Evolutionary conservation across 306 rosid species (phyloP), one percentile per base, ranked within the genome.

Genomic region (Quercus robur): DNA sequence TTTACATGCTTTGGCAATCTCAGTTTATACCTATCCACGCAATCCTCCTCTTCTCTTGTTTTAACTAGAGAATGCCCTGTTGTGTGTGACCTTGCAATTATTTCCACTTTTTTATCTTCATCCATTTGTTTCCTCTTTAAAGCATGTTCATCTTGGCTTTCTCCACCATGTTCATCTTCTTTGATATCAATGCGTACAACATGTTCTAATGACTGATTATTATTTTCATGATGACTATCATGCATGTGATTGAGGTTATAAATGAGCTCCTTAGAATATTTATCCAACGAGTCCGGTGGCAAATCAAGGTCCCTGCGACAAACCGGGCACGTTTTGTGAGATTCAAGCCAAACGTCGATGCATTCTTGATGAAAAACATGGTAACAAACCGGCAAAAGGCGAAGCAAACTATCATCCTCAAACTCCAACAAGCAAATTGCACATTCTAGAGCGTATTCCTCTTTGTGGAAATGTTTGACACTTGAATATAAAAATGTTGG

Each of bases 341-440:
- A 79, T 11, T 75, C n/a, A 2, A 94, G 98, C 98, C 97, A 94
- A 13, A 86, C 80, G 35, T 91, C 97, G 19, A 94, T 94, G 75
- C 97, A 94, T 38, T 91, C 92, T 44, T 90, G 88, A 35, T 94
- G 97, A 73, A 91, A 94, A 58, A 91, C 93, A 70, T 94, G 97
- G 72, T 80, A 86, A 23, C 97, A 94, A n/a, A 75, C 31, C 2
- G 92, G 76, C 41, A 94, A 58, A 44, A 86, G 80, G 17, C 94
- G 90, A 5, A 94, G 91, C 56, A 86, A 12, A 78, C 87, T 87
- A 0, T 90, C 84, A 0, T 91, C 91, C 17, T 87, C 91, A 9
- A 93, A 93, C 74, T 93, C 97, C 0, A 85, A 15, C 66, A 91
- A 81, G 69, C 98, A 93, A 25, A 93, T 91, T 0, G 97, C 92